Evolutionary conservation across 1,139 yeast species (phyloP), one percentile per base, ranked within the genome.

Genomic region (Candida neerlandica): DNA sequence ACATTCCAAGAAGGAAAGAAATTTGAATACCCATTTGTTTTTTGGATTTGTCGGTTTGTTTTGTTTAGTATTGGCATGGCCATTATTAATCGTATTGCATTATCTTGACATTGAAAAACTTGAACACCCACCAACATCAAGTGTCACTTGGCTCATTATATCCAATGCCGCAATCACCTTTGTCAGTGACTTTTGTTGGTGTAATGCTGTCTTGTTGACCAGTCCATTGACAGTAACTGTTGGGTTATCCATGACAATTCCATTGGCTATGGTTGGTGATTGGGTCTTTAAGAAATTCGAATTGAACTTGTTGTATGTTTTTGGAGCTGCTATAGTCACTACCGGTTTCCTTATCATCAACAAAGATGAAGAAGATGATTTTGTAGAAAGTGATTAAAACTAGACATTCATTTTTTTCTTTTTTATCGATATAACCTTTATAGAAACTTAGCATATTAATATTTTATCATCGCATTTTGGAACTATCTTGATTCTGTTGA

Each of bases 211-310:
- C 78, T 76, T 94, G 33, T 73, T 94, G 63, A 94, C 99, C 1
- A 86, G 95, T 45, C 99, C 99, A 0, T 75, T 94, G 54, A 92
- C 96, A 0, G 98, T 92, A 2, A 94, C 99, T 0, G 96, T 94
- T 7, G 99, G 99, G 0, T 75, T 94, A 41, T 86, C 96, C 26
- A 82, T 94, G 57, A 91, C 98, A 0, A 94, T 94, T 27, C 99
- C 99, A 0, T 77, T 94, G 51, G 97, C 98, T 0, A 88, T 94
- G 89, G 67, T 90, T 18, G 97, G 97, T 26, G 99, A 94, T 62
- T 79, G 91, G 71, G 52, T 89, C 3, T 71, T 91, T 56, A 86
- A 88, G 61, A 82, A 81, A 33, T 84, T 87, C 56, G 65, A 71
- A 35, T 78, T 89, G 56, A 79, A 88, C 38, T 57, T 77, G 51